These are phyloP conservation scores for Fagopyrum homotropicum DNA, from an alignment of 148 eudicot genomes.

Conservation along the genomic window DNA sequence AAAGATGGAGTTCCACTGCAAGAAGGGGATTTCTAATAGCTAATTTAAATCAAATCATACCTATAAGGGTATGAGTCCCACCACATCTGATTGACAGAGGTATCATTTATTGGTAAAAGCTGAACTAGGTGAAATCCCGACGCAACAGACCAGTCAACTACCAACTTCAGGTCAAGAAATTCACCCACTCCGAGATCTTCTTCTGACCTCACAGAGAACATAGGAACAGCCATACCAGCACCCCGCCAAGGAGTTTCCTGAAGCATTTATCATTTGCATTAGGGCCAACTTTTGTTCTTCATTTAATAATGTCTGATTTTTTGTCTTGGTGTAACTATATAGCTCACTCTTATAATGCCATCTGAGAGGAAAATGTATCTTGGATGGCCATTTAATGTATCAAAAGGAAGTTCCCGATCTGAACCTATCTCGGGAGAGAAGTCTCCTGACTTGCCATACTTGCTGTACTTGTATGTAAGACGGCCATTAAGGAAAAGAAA, in stretches of 20 bases:
- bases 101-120: conserved; percentile 93
- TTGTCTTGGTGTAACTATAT: not conserved
- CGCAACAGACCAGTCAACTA: conserved; percentile 82
- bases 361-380: conserved; percentile 47
- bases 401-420: conserved; percentile 56
- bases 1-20: not conserved
- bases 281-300: not conserved
- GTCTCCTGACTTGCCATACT: conserved; percentile 43
- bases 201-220: conserved; percentile 91
- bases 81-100: conserved; percentile 92
- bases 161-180: conserved; percentile 86
- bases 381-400: conserved; percentile 26
- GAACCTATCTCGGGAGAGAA: conserved; percentile 59
- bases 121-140: conserved; percentile 96
- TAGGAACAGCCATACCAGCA: conserved; percentile 94
- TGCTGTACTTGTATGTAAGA: conserved; percentile 73
- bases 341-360: conserved; percentile 84
- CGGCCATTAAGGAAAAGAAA: conserved; percentile 35
- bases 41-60: conserved; percentile 23
- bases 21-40: not conserved
- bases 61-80: conserved; percentile 99
- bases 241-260: conserved; percentile 99
- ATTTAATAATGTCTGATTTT: not conserved
- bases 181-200: conserved; percentile 92
- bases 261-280: not conserved